Evolutionary conservation across 2,329 filamentous ascomycete genomes (phyloP).

Genomic region (Trichophyton rubrum): DNA sequence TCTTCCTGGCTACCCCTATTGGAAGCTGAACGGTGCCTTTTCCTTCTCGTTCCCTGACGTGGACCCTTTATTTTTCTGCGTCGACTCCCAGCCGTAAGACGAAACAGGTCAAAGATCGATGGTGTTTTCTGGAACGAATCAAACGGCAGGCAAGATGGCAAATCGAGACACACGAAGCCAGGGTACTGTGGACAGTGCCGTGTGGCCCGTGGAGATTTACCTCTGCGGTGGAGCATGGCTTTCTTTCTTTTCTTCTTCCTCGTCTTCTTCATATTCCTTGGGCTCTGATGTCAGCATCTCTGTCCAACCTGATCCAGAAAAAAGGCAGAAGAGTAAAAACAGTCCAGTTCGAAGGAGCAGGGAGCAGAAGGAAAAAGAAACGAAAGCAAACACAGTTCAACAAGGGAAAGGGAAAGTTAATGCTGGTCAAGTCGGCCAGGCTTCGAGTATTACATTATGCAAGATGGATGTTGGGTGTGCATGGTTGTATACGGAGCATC

Average conservation of each 20-base stretch:
- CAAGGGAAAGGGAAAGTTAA: neutral
- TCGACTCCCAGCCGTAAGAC: neutral
- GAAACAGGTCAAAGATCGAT: neutral
- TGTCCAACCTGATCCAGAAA: neutral
- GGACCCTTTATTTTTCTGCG: neutral
- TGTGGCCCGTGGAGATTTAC: slow-evolving; percentile 4
- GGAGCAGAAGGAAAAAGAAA: neutral
- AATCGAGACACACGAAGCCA: neutral
- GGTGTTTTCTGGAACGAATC: slow-evolving; percentile 1
- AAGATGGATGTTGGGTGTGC: slow-evolving; percentile 1
- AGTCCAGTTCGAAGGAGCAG: neutral
- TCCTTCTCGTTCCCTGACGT: neutral
- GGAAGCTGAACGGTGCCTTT: neutral
- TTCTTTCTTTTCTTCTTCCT: neutral
- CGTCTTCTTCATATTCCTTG: neutral
- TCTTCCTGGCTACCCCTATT: neutral
- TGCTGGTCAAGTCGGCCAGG: neutral
- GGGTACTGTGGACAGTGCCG: slow-evolving; percentile 3
- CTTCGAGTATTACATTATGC: slow-evolving; percentile 1
- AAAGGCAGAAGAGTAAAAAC: neutral
- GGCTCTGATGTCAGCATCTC: neutral
- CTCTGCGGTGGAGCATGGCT: neutral
- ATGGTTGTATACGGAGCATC: neutral
- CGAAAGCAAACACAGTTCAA: slow-evolving; percentile 1
- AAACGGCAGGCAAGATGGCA: neutral